Conservation (phyloP, 192 early-diverging fungal genomes). For the Podochytrium sp. region DNA sequence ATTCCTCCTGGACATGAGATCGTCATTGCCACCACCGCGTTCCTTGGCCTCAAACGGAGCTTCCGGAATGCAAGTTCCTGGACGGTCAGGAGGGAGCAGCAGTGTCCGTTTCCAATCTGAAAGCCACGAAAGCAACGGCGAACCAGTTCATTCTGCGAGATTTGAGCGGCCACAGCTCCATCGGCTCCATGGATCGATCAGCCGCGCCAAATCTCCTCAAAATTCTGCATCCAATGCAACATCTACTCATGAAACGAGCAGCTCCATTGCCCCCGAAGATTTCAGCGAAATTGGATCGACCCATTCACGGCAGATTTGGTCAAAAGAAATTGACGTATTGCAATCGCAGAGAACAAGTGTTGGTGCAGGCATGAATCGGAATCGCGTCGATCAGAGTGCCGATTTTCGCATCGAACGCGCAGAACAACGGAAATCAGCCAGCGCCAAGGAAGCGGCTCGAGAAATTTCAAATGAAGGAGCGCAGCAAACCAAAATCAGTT, state of each 20-base stretch:
- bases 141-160: too few relatives aligned
- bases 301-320: constrained; percentile 17
- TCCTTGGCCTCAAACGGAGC: too few relatives aligned
- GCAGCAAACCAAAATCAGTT: not conserved
- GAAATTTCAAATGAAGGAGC: too few relatives aligned
- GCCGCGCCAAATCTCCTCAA: not conserved
- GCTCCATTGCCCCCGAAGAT: not conserved
- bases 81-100: not conserved
- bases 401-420: not conserved
- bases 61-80: not conserved
- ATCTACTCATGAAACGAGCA: not conserved
- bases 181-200: not conserved
- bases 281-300: constrained; percentile 15
- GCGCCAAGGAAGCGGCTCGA: not conserved
- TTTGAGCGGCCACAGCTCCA: too few relatives aligned
- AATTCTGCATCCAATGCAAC: not conserved
- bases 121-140: too few relatives aligned
- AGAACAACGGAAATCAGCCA: too few relatives aligned
- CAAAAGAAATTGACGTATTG: not conserved
- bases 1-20: not conserved
- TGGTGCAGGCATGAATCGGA: too few relatives aligned
- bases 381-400: too few relatives aligned
- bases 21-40: not conserved
- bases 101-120: not conserved
- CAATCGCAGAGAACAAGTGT: not conserved